These are phyloP conservation scores for Blastocystis sp. DNA, from an alignment of 352 stramenopile genomes.

Conservation along the genomic window DNA sequence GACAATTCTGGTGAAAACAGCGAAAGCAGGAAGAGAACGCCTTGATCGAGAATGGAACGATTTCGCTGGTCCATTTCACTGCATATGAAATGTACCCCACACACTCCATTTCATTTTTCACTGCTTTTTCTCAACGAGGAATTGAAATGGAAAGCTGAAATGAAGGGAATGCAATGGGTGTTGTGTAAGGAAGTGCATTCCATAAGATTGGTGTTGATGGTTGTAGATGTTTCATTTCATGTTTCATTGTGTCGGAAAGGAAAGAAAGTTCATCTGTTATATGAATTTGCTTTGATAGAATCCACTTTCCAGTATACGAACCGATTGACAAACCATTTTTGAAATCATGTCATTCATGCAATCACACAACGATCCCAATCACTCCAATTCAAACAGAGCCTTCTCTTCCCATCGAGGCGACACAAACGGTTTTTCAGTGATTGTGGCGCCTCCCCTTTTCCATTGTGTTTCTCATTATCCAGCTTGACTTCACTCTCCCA, in stretches of 20 bases:
- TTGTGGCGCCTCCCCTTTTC: not conserved
- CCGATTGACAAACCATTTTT: not conserved
- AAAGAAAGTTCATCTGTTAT: no score
- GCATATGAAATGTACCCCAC: not conserved
- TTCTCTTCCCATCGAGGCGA: not conserved
- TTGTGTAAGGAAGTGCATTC: no score
- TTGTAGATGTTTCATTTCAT: no score
- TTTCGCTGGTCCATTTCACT: not conserved
- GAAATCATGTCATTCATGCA: not conserved
- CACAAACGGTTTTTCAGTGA: not conserved
- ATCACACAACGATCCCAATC: not conserved
- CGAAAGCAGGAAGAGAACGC: not conserved
- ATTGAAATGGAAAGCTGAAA: not conserved
- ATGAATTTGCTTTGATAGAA: no score
- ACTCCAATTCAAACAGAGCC: no score
- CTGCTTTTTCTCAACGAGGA: not conserved
- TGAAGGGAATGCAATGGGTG: not conserved
- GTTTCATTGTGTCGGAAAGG: no score
- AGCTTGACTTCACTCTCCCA: not conserved
- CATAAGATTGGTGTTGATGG: no score
- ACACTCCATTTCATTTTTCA: not conserved
- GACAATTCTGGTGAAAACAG: conserved; percentile 33
- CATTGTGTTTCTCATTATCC: not conserved
- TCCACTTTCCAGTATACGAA: no score
- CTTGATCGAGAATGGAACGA: conserved; percentile 8